Evolutionary conservation across 2,329 filamentous ascomycete species (phyloP), one percentile per base, ranked within the genome.

Genomic region (Phaeosphaeriaceae sp.): DNA sequence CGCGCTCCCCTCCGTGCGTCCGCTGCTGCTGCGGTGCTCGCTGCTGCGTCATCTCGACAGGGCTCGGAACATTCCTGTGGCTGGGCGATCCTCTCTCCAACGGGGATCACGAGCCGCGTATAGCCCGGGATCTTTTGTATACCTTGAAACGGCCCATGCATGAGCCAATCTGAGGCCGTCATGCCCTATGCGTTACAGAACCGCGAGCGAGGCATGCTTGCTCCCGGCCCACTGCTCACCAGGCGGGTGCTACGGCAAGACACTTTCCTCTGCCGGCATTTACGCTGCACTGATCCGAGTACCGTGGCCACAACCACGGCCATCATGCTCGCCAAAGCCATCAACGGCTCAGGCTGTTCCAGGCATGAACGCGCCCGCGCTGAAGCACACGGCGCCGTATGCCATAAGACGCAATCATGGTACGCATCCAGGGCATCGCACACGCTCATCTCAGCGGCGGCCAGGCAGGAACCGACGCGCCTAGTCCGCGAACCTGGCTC

Each of bases 131-230:
- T 56, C 45, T 57, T 57, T 62, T 69, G 69, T 74, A 73, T 67
- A 66, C 69, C 71, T 74, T 77, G 73, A 78, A 78, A 78, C 76
- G 70, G 73, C 71, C 71, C 72, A 65, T 68, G 76, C 74, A 75
- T 75, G 73, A 75, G 75, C 72, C 73, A 72, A 71, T 74, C 72
- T 75, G 71, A 73, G 65, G 68, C 71, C 67, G 65, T 61, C 69
- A 72, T 73, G 71, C 72, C 25, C 5, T 68, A 75, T 76, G 75
- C 73, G 70, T 75, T 73, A 71, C 60, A 69, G 69, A 72, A 69
- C 65, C 59, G 62, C 66, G 62, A 62, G 54, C 62, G 60, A 65
- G 59, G 65, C 63, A 64, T 64, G 65, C 65, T 66, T 61, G 57
- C 62, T 60, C 65, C 64, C 62, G 61, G 56, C 58, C 66, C 64